Base-by-base conservation (phyloP, 78 protist species). In the Tieghemostelium lacteum region DNA sequence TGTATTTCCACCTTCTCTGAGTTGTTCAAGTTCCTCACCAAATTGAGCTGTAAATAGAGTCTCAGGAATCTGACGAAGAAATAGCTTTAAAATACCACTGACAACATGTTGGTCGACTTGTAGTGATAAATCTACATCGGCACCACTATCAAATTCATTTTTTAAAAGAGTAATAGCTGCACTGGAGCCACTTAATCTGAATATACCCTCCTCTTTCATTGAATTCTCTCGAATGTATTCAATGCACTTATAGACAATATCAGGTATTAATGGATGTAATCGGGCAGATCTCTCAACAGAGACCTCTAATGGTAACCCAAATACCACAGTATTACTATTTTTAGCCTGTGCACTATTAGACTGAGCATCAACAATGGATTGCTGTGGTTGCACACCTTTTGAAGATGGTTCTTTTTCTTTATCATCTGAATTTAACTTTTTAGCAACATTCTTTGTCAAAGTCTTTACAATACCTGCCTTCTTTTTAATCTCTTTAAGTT, bases 81-180 rank as follows among this genome's bases (percentile, higher is more conserved):
- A 87, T n/a, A 87, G 64, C 37, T 87, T 87, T n/a, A 87, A 65
- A n/a, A 87, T 75, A 19, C 93, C 93, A 49, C 69, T 17, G 1
- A 87, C 85, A 45, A 87, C 85, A 60, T 87, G 93, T 42, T 72
- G 88, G 24, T 87, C 93, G 40, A 67, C n/a, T 61, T 67, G 85
- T 20, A 12, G 31, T 2, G 33, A 42, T 8, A 87, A 58, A 19
- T 71, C 83, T 2, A 87, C 85, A 17, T 45, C 49, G 2, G 29
- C 49, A 22, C 88, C 88, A 34, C 31, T 24, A 49, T 80, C 76
- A 67, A 80, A 80, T 33, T 80, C 88, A 36, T 80, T 60, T 62
- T 57, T 80, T 34, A 67, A 29, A n/a, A 7, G 14, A 40, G 33
- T 26, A 0, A 80, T 80, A 4, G 88, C 76, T 12, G 73, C 20